Evolutionary conservation across 2,329 filamentous ascomycete genomes (phyloP), one percentile per base, ranked within the genome.

Genomic region (Zymoseptoria crescenta): DNA sequence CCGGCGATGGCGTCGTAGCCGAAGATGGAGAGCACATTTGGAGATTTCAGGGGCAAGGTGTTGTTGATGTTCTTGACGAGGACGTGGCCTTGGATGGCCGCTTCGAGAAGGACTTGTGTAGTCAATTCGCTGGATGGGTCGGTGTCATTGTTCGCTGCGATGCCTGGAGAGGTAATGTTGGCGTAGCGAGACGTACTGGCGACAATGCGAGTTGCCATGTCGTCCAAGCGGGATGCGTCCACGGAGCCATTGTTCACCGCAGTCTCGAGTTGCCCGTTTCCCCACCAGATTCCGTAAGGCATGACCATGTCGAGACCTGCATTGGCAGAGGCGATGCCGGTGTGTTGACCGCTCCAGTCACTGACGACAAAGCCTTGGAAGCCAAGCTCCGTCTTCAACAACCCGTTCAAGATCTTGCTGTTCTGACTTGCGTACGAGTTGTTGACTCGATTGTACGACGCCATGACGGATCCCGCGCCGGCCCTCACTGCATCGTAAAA

Each of bases 391-490:
- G 79, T 75, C 74, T 89, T 89, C 13, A 90, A 75, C 2, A 90
- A 76, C 0, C 83, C 84, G 64, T 89, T 89, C 54, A 87, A 76
- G 9, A 85, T 74, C 68, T 85, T 85, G 62, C 83, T 84, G 69
- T 90, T 90, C 56, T 86, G 83, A 67, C 87, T 89, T 2, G 84
- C 84, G 58, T 87, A 71, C 9, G 72, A 75, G 54, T 69, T 74
- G 63, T 79, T 79, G 65, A 78, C 71, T 64, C 75, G 74, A 55
- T 79, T 77, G 67, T 95, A 95, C 0, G 87, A 85, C 69, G 88
- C 92, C 91, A 95, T 96, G 50, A 92, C 82, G 13, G 85, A 84
- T 0, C 84, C 89, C 1, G 91, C 89, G 10, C 89, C 89, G 2
- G 87, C 85, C 50, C 84, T 80, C 27, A 89, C 76, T 1, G 85